phyloP scores from a whole-genome alignment of 441 rosid species.

The Aquilaria agallochum region DNA sequence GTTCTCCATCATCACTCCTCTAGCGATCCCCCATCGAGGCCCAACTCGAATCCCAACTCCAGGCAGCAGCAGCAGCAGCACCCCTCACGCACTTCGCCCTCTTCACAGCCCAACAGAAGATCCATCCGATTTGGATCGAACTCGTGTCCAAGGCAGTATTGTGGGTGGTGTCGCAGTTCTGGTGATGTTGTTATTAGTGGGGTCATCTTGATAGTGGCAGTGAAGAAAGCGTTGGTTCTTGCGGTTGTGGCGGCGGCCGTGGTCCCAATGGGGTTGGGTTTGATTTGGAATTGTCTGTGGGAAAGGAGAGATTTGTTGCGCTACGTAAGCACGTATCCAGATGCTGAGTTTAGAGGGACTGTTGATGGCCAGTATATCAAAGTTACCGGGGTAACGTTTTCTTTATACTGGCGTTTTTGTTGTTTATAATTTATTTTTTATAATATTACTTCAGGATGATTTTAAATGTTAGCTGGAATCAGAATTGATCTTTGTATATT shows the following conservation, averaged over 20 bases:
- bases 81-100: constrained; percentile 49
- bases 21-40: constrained; percentile 36
- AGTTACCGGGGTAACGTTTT: constrained; percentile 77
- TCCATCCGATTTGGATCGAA: constrained; percentile 76
- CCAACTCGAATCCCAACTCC: constrained; percentile 33
- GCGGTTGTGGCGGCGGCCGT: no score
- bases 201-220: constrained; percentile 69
- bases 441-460: no score
- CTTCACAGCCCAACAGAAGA: constrained; percentile 70
- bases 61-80: constrained; percentile 18
- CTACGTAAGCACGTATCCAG: constrained; percentile 55
- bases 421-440: neutral
- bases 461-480: no score
- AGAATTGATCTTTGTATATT: no score
- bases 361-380: constrained; percentile 83
- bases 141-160: constrained; percentile 67
- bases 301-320: constrained; percentile 62
- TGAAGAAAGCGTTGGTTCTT: constrained; percentile 70
- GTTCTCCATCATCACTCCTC: constrained; percentile 22
- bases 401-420: neutral
- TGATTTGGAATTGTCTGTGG: no score
- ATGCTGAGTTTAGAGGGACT: no score
- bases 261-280: no score
- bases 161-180: constrained; percentile 65
- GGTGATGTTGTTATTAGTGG: constrained; percentile 57